These are phyloP conservation scores for Monosporascus ibericus DNA, from an alignment of 2,329 filamentous ascomycete species.

Conservation along the genomic window DNA sequence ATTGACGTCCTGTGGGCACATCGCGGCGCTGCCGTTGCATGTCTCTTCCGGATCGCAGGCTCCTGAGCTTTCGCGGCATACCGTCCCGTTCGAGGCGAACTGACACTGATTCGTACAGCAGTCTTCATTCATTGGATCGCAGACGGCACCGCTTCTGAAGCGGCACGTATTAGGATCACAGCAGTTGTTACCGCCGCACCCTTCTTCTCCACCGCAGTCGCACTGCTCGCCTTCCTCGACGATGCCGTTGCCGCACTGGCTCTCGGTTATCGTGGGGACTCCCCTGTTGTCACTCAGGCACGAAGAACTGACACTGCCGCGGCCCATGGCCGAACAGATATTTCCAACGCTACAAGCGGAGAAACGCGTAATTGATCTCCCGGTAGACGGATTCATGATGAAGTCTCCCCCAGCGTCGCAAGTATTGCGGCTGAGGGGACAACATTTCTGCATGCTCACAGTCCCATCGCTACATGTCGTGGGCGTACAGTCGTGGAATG, in stretches of 20 bases:
- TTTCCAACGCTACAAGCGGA: constrained; percentile 89
- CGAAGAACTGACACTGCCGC: constrained; percentile 65
- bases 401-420: constrained; percentile 76
- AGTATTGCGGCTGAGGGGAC: constrained; percentile 59
- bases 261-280: constrained; percentile 73
- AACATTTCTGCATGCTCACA: constrained; percentile 56
- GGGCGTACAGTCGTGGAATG: constrained; percentile 83
- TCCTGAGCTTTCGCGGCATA: constrained; percentile 77
- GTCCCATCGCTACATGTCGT: constrained; percentile 60
- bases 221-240: constrained; percentile 93
- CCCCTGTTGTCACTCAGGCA: constrained; percentile 85
- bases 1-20: constrained; percentile 69
- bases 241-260: constrained; percentile 93
- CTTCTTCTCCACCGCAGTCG: constrained; percentile 75
- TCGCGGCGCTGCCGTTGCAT: constrained; percentile 66
- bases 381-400: constrained; percentile 95
- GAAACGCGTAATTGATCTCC: constrained; percentile 66
- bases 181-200: constrained; percentile 71
- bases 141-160: constrained; percentile 69
- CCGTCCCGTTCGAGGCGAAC: constrained; percentile 58
- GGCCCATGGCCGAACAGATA: constrained; percentile 78
- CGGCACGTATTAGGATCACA: constrained; percentile 84
- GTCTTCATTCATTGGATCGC: constrained; percentile 75
- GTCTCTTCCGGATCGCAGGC: constrained; percentile 79
- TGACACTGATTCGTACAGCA: constrained; percentile 67